Evolutionary conservation across 192 early-diverging fungal species (phyloP), one percentile per base, ranked within the genome.

Genomic region (Coemansia sp.): DNA sequence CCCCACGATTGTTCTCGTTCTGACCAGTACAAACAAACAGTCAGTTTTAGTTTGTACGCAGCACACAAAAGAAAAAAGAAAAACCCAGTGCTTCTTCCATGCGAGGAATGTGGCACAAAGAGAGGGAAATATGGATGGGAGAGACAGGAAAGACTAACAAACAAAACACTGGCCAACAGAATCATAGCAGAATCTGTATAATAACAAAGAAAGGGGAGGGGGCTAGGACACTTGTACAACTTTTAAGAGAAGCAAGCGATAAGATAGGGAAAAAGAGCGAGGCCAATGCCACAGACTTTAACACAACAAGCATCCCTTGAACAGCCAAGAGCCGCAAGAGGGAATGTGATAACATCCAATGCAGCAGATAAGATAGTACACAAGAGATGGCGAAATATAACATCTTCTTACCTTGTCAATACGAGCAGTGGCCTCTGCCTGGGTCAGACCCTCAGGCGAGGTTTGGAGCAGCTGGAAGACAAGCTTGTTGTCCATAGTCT

Each of bases 401-500:
- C 58, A 11, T 15, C 32, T 52, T 52, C 73, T 76, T 81, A 81
- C 79, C 79, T 88, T 86, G 64, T 79, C 81, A 49, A 90, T 52
- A 68, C 90, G 90, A 42, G 85, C 59, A 16, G 77, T 76, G 49
- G 89, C 90, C 61, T 92, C 90, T 53, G 75, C 67, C 38, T 85
- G 77, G 48, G 88, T 88, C 64, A 92, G 71, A 69, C 90, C 90
- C 70, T 77, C 76, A 52, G 87, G 80, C 49, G 80, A 75, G 64
- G 86, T 87, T 86, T 88, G 88, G 26, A 92, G 77, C 23, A 92
- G 75, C 64, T 85, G 85, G 79, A 88, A 90, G 11, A 92, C 87
- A 68, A 89, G 85, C 47, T 81, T 86, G 63, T 88, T 89, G 64
- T 90, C 89, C 90, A 92, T 90, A 56, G 90, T 92, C 48, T 88